Conservation (phyloP, 2,329 filamentous ascomycete genomes). For the Trichoderma gracile region DNA sequence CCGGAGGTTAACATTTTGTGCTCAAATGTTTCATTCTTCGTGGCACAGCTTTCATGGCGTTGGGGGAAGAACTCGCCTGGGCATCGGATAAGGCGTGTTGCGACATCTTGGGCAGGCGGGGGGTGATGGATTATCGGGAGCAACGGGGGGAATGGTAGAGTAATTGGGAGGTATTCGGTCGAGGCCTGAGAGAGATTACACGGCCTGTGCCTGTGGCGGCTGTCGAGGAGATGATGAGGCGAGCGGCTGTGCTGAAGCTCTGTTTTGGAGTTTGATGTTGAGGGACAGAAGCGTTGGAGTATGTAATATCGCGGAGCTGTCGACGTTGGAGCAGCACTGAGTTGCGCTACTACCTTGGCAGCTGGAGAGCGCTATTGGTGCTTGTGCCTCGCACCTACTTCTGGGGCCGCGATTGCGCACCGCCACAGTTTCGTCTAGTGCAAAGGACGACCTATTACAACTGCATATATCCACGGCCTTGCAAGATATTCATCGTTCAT, state of each 20-base stretch:
- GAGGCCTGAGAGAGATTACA: neutral
- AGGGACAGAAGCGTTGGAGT: conserved; percentile 1
- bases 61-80: conserved; percentile 63
- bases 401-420: conserved; percentile 22
- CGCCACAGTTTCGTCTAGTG: conserved; percentile 10
- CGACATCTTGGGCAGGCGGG: conserved; percentile 68
- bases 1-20: conserved; percentile 6
- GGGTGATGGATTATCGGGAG: neutral
- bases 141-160: neutral
- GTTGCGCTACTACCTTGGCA: conserved; percentile 6
- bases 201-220: neutral
- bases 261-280: neutral
- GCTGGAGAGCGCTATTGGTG: conserved; percentile 12
- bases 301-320: conserved; percentile 24
- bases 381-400: conserved; percentile 15
- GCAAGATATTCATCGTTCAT: neutral
- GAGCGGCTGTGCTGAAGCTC: conserved; percentile 9
- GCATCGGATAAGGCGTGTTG: conserved; percentile 97
- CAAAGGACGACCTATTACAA: neutral
- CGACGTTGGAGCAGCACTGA: conserved; percentile 16
- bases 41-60: conserved; percentile 26
- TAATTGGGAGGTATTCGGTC: conserved; percentile 6
- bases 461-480: neutral
- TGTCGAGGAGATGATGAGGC: neutral
- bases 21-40: neutral